These are phyloP conservation scores for Epichloe sp. DNA, from an alignment of 2,329 filamentous ascomycete species.

Conservation along the genomic window DNA sequence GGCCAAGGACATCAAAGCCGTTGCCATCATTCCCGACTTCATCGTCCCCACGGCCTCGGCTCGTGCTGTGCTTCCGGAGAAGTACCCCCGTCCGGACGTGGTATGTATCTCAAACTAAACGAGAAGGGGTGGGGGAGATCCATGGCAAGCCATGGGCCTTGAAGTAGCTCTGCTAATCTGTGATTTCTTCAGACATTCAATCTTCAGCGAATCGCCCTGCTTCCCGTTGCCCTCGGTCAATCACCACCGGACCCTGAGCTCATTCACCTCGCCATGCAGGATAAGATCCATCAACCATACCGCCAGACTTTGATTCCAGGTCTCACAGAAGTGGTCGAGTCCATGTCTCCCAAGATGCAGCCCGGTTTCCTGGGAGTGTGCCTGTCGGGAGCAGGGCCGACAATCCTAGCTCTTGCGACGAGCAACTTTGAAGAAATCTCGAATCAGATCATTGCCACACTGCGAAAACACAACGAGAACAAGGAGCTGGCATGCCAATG, in stretches of 20 bases:
- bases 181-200: slow-evolving; percentile 56
- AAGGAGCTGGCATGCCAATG: slow-evolving; percentile 69
- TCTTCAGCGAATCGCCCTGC: slow-evolving; percentile 79
- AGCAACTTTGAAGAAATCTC: slow-evolving; percentile 83
- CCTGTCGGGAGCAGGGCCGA: slow-evolving; percentile 86
- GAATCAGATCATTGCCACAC: slow-evolving; percentile 58
- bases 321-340: slow-evolving; percentile 77
- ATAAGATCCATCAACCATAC: slow-evolving; percentile 96
- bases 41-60: slow-evolving; percentile 91
- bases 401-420: slow-evolving; percentile 85
- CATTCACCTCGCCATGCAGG: slow-evolving; percentile 97
- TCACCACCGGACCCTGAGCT: slow-evolving; percentile 84
- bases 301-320: slow-evolving; percentile 84
- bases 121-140: not conserved
- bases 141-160: not conserved
- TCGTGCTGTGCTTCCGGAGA: slow-evolving; percentile 66
- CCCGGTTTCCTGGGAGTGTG: slow-evolving; percentile 87
- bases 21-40: slow-evolving; percentile 92
- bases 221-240: slow-evolving; percentile 79
- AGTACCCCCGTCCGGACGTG: slow-evolving; percentile 74
- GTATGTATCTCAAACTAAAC: slow-evolving; percentile 34
- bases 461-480: slow-evolving; percentile 43
- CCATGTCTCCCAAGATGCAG: slow-evolving; percentile 77
- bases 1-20: slow-evolving; percentile 89
- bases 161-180: not conserved